These are phyloP conservation scores for Cercospora sojina DNA, from an alignment of 2,329 filamentous ascomycete species.

Conservation along the genomic window DNA sequence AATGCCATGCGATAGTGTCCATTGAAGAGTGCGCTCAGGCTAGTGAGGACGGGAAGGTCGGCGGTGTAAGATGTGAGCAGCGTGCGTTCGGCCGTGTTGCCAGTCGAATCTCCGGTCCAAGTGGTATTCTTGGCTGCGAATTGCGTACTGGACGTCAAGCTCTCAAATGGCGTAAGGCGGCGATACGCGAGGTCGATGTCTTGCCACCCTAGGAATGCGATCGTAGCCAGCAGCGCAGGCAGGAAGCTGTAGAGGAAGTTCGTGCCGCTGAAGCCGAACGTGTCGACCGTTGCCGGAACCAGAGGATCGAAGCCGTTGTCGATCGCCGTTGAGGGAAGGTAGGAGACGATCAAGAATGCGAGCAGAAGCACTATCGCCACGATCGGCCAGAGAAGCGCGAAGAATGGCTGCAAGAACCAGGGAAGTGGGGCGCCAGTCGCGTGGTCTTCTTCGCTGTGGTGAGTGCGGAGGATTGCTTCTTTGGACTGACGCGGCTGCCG, in stretches of 20 bases:
- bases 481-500: slow-evolving; percentile 47
- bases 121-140: slow-evolving; percentile 25
- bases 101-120: slow-evolving; percentile 42
- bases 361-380: slow-evolving; percentile 61
- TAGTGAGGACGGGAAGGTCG: slow-evolving; percentile 61
- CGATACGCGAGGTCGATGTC: slow-evolving; percentile 65
- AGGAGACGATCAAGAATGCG: slow-evolving; percentile 74
- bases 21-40: slow-evolving; percentile 58
- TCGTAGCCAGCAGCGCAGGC: slow-evolving; percentile 65
- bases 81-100: slow-evolving; percentile 61
- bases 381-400: slow-evolving; percentile 66
- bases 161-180: slow-evolving; percentile 67
- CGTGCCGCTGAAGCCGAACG: slow-evolving; percentile 71
- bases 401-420: slow-evolving; percentile 69
- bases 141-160: slow-evolving; percentile 49
- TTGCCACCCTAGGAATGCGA: slow-evolving; percentile 67
- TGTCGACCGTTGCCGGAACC: slow-evolving; percentile 51
- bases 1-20: slow-evolving; percentile 65
- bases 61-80: slow-evolving; percentile 70
- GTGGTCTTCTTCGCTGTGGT: slow-evolving; percentile 11
- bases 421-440: slow-evolving; percentile 49
- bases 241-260: slow-evolving; percentile 85
- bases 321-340: slow-evolving; percentile 64
- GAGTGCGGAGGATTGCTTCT: slow-evolving; percentile 31
- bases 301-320: slow-evolving; percentile 69